A percentile compares a stretch with the other conserved stretches of the same genome.
These are phyloP conservation scores for Opeltia flavorubescens DNA, from an alignment of 495 filamentous ascomycete genomes.

Conservation along the genomic window DNA sequence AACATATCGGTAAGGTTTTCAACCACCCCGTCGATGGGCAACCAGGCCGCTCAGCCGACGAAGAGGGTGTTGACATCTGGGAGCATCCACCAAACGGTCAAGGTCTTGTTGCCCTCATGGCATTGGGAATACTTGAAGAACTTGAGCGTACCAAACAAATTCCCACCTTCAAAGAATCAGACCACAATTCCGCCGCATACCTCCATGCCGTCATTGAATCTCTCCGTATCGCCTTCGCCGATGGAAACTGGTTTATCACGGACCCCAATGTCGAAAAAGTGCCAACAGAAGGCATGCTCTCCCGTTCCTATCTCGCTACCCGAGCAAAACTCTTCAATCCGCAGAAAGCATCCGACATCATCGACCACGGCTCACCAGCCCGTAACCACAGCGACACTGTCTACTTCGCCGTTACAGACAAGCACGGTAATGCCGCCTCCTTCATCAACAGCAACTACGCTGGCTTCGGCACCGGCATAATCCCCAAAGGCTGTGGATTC, in stretches of 20 bases:
- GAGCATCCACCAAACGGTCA: conserved; percentile 98
- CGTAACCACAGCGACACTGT: conserved; percentile 75
- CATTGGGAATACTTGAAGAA: conserved; percentile 77
- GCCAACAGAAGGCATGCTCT: conserved; percentile 48
- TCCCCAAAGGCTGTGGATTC: conserved; percentile 75
- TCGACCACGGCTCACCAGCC: conserved; percentile 52
- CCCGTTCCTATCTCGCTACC: conserved; percentile 45
- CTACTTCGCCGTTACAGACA: conserved; percentile 77
- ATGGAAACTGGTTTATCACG: conserved; percentile 77
- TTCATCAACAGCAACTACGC: conserved; percentile 96
- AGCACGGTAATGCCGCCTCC: conserved; percentile 71
- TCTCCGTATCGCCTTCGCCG: conserved; percentile 85
- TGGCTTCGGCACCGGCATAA: conserved; percentile 79
- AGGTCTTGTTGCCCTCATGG: conserved; percentile 88
- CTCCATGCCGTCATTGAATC: conserved; percentile 83
- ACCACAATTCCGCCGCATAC: conserved; percentile 69
- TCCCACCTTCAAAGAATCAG: conserved; percentile 44
- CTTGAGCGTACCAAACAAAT: conserved; percentile 62
- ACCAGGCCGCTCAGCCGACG: conserved; percentile 26
- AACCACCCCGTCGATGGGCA: conserved; percentile 27
- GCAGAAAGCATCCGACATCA: conserved; percentile 35
- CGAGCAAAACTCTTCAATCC: conserved; percentile 60
- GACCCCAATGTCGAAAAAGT: conserved; percentile 60
- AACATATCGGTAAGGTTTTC: conserved; percentile 37
- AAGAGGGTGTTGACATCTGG: conserved; percentile 67